Evolutionary conservation across 306 rosid genomes (phyloP).

Genomic region (Gastrolobium bilobum): DNA sequence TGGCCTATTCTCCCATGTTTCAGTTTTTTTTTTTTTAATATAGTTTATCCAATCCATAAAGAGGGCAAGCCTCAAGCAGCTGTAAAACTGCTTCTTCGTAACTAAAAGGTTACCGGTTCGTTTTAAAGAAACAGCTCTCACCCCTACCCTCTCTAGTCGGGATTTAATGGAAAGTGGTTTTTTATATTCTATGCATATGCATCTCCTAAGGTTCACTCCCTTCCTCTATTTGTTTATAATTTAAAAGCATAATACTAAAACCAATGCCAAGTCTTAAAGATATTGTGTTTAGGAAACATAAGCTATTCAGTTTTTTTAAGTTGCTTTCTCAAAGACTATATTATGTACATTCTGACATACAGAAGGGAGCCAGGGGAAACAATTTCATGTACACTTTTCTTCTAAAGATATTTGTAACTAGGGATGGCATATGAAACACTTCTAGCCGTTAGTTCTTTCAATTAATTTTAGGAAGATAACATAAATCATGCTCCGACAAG

Average conservation of each 20-base stretch:
- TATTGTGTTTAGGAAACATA: slow-evolving; percentile 1
- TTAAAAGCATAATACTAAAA: neutral
- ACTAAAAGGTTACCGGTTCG: no score
- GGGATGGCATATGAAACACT: neutral
- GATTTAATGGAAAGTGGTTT: no score
- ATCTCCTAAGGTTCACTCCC: neutral
- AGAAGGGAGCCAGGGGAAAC: neutral
- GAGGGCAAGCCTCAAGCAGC: no score
- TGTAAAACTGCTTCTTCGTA: no score
- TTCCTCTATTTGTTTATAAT: neutral
- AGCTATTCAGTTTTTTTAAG: neutral
- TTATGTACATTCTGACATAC: neutral
- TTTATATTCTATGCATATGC: neutral
- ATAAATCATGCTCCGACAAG: neutral
- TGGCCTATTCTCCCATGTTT: slow-evolving; percentile 13
- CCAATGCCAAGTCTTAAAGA: neutral
- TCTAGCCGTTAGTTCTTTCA: neutral
- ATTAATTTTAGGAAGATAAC: no score
- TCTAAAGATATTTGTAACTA: neutral
- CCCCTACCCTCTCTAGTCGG: no score
- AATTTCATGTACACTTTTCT: neutral
- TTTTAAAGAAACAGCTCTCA: no score
- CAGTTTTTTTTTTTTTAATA: neutral
- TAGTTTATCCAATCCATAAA: neutral
- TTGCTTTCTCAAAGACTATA: neutral